phyloP scores from a whole-genome alignment of 148 eudicot genomes.

The Rhododendron molle region DNA sequence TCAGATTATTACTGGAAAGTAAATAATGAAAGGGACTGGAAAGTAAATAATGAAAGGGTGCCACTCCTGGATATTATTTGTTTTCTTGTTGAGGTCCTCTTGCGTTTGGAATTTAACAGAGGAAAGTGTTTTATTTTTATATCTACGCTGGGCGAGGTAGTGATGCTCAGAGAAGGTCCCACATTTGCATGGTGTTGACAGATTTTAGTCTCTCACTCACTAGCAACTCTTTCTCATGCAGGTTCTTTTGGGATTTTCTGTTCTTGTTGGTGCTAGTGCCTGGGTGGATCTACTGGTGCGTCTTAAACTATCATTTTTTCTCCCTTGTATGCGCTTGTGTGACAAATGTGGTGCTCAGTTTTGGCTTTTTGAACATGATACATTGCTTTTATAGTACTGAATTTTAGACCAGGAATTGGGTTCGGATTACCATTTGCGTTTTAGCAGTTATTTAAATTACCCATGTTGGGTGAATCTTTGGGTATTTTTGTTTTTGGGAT shows the following conservation, averaged over 20 bases:
- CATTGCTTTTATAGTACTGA: background rate
- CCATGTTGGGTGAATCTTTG: background rate
- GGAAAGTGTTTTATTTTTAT: background rate
- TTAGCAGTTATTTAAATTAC: background rate
- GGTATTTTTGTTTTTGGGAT: background rate
- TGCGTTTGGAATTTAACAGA: background rate
- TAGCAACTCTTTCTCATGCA: conserved; percentile 24
- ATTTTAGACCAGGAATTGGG: background rate
- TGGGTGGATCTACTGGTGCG: conserved; percentile 96
- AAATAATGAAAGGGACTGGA: background rate
- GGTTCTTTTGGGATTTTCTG: conserved; percentile 93
- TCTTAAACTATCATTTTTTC: background rate
- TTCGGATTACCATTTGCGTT: background rate
- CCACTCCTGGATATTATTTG: background rate
- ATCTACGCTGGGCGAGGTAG: background rate
- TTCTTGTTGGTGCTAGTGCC: conserved; percentile 97
- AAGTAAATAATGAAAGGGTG: background rate
- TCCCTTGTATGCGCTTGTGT: background rate
- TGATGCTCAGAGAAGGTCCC: background rate
- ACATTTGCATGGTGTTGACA: background rate
- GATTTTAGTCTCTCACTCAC: conserved; percentile 6
- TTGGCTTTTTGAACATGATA: background rate
- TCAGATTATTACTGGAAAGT: background rate
- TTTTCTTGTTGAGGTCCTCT: conserved; percentile 3
- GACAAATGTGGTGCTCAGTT: background rate